Evolutionary conservation across 1,139 yeast species (phyloP), one percentile per base, ranked within the genome.

Genomic region (Schwanniomyces etchellsii): DNA sequence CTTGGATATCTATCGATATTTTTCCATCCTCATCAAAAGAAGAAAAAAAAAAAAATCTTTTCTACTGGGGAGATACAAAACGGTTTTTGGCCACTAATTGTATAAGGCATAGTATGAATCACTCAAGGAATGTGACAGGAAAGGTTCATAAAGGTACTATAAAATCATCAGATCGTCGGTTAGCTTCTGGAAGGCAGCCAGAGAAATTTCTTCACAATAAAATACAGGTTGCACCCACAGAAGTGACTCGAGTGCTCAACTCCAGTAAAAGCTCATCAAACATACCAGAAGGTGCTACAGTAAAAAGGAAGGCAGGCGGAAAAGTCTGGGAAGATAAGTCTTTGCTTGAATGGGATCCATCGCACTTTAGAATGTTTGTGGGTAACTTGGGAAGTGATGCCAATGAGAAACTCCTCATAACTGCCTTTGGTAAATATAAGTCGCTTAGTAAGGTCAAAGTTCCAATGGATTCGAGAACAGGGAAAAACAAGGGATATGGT

Each of bases 341-440:
- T 4, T 51, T 73, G 26, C 54, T 64, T 14, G 77, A 70, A 24
- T 78, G 84, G 84, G 69, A 77, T 42, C 81, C 79, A 14, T 57
- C 64, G n/a, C 86, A 81, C 47, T 82, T 78, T 52, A 57, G 88
- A 20, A 56, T 82, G 10, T 82, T 81, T 55, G 84, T 82, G 6
- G 93, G 93, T 0, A 82, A 82, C 43, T 54, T 82, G 26, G 84
- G 86, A 0, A 64, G 70, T 3, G 91, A 81, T 42, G 89, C 77
- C 4, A 72, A 65, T 14, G 85, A 79, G 37, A 73, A 65, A 14
- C 45, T 74, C 31, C 57, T 82, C 14, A 44, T 52, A 9, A 52
- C 57, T 17, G 77, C 84, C 1, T 81, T 82, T 48, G 50, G 48
- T 16, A 63, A 53, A 36, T 82, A 58, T 51, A 54, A 55, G 28